These are phyloP conservation scores for Marchantia polymorpha DNA, from an alignment of 225 moss, liverwort and hornwort species.

Conservation along the genomic window DNA sequence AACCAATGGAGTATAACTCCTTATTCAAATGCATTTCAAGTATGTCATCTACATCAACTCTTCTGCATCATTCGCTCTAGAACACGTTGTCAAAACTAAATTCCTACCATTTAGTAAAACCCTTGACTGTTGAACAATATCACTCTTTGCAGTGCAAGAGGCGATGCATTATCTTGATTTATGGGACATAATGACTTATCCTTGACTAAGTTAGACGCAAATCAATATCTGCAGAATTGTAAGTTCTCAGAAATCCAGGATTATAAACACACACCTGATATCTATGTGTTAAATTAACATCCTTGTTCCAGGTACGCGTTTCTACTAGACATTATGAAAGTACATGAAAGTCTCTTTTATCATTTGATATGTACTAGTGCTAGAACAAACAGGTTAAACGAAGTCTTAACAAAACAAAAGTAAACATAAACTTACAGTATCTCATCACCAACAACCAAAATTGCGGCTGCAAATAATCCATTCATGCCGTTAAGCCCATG, in stretches of 20 bases:
- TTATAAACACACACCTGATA: no score
- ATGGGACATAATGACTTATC: neutral
- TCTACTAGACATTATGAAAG: neutral
- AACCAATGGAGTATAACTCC: slow-evolving; percentile 35
- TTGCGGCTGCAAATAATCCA: slow-evolving; percentile 31
- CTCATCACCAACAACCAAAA: slow-evolving; percentile 45
- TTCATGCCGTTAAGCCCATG: slow-evolving; percentile 13
- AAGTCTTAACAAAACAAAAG: neutral
- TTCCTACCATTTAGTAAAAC: neutral
- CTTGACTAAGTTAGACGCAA: neutral
- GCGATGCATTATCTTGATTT: neutral
- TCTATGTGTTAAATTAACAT: no score
- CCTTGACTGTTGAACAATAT: neutral
- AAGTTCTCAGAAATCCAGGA: no score
- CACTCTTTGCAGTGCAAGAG: neutral
- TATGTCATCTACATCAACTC: slow-evolving; percentile 38
- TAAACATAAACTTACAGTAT: slow-evolving; percentile 27
- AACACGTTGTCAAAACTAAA: neutral
- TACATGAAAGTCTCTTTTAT: neutral
- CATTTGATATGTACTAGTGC: neutral
- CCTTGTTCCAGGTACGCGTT: neutral
- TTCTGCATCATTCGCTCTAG: slow-evolving; percentile 17
- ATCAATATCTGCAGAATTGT: no score
- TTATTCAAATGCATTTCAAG: slow-evolving; percentile 36
- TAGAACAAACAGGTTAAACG: neutral